phyloP scores from a whole-genome alignment of 495 filamentous ascomycete genomes.

The Rhypophila decipiens region DNA sequence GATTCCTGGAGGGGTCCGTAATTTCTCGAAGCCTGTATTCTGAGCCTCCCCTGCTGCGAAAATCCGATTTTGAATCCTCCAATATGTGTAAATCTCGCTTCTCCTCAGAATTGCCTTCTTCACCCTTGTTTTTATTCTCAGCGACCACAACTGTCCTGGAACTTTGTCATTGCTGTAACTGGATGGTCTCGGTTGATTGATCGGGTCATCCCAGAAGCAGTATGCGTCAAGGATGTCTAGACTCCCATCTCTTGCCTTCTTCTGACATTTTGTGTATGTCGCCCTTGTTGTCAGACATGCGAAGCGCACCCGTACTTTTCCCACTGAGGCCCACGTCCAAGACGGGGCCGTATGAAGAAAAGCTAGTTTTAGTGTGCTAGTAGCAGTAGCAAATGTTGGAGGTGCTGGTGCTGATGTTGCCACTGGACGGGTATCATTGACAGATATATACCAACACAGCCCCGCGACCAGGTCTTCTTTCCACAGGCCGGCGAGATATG shows the following conservation, averaged over 20 bases:
- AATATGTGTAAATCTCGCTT: too few species aligned
- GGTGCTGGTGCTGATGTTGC: too few species aligned
- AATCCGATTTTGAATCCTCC: too few species aligned
- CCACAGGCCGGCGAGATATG: slow-evolving; percentile 21
- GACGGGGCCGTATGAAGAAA: slow-evolving; percentile 5
- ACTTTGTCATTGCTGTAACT: background rate
- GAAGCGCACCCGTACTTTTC: slow-evolving; percentile 12
- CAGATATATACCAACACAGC: slow-evolving; percentile 15
- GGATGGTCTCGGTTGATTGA: background rate
- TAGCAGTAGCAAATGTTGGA: too few species aligned
- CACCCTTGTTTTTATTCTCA: background rate
- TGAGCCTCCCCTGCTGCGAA: too few species aligned
- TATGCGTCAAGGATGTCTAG: background rate
- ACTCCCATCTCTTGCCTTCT: background rate
- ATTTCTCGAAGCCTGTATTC: too few species aligned
- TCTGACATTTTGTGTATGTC: background rate
- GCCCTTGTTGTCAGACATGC: background rate
- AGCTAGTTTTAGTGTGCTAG: too few species aligned
- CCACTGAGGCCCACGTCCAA: slow-evolving; percentile 20
- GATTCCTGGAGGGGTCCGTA: too few species aligned
- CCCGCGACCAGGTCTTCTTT: slow-evolving; percentile 12
- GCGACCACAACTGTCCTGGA: background rate
- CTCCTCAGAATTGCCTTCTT: background rate
- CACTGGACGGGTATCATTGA: slow-evolving; percentile 8
- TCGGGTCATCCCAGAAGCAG: background rate